Evolutionary conservation across 257 asterid genomes (phyloP), one percentile per base, ranked within the genome.

Genomic region (Leonotis leonurus): DNA sequence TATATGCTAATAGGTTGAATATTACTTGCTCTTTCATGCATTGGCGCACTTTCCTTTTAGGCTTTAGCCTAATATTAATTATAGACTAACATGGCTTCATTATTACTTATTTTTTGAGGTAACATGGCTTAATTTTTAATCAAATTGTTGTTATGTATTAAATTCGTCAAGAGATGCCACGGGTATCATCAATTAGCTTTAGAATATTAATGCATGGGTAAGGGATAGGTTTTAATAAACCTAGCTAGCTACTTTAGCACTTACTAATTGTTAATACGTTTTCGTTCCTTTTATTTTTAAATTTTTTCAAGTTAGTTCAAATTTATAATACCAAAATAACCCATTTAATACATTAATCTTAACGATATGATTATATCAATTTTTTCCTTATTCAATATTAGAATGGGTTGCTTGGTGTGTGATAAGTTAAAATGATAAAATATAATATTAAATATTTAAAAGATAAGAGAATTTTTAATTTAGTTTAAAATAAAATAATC

Each of bases 351-450:
- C 9, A 25, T 11, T 17, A 43, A 37, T 60, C 11, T 3, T 44
- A 52, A 46, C 32, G 8, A 62, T 65, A 39, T 70, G 39, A 62
- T 73, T 56, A 33, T 48, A 29, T 13, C 64, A 2, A 58, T n/a
- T n/a, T n/a, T 39, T 64, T 71, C 59, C 84, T 75, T 80, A 80
- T 75, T 79, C 75, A 62, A 50, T 56, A 72, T n/a, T n/a, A n/a
- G n/a, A n/a, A n/a, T n/a, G n/a, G n/a, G n/a, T n/a, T n/a, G n/a
- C n/a, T n/a, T n/a, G n/a, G n/a, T n/a, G n/a, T n/a, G n/a, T n/a
- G n/a, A n/a, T n/a, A n/a, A n/a, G n/a, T n/a, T n/a, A n/a, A n/a
- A n/a, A n/a, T n/a, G n/a, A n/a, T n/a, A n/a, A n/a, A n/a, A n/a
- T n/a, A n/a, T n/a, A n/a, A n/a, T n/a, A n/a, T n/a, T n/a, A n/a